These are phyloP conservation scores for Pythium scleroteichum DNA, from an alignment of 352 stramenopile species.

Conservation along the genomic window DNA sequence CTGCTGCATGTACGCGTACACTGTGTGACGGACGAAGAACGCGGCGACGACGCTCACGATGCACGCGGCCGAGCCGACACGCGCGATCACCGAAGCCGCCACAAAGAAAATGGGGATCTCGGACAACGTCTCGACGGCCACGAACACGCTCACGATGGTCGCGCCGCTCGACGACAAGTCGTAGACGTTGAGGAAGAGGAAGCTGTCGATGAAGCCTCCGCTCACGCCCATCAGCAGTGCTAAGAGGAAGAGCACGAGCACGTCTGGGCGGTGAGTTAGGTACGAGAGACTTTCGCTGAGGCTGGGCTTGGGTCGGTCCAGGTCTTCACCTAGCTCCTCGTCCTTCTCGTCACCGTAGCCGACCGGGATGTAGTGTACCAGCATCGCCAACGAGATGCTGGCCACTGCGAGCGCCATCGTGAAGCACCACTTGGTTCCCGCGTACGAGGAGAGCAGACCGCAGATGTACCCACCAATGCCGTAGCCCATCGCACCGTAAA, in stretches of 20 bases:
- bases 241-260: conserved; percentile 56
- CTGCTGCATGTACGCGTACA: conserved; percentile 57
- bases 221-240: conserved; percentile 60
- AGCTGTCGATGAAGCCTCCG: conserved; percentile 55
- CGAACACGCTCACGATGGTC: conserved; percentile 56
- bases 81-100: conserved; percentile 57
- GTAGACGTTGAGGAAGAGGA: conserved; percentile 62
- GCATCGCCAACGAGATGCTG: conserved; percentile 45
- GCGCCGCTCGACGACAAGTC: conserved; percentile 56
- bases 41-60: conserved; percentile 48
- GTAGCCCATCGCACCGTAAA: conserved; percentile 63
- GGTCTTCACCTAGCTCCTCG: conserved; percentile 6
- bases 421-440: conserved; percentile 65
- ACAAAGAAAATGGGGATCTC: conserved; percentile 72
- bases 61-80: conserved; percentile 43
- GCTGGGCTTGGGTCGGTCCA: not conserved
- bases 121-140: conserved; percentile 58
- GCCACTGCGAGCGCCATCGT: conserved; percentile 58
- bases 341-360: conserved; percentile 28
- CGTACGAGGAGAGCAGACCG: conserved; percentile 46
- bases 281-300: too few relatives aligned
- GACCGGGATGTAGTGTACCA: conserved; percentile 45
- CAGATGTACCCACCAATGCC: conserved; percentile 56
- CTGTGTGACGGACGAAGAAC: conserved; percentile 49
- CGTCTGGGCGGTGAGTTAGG: conserved; percentile 34